phyloP scores from a whole-genome alignment of 2,329 filamentous ascomycete species.

The Neocatenulostroma microsporum region DNA sequence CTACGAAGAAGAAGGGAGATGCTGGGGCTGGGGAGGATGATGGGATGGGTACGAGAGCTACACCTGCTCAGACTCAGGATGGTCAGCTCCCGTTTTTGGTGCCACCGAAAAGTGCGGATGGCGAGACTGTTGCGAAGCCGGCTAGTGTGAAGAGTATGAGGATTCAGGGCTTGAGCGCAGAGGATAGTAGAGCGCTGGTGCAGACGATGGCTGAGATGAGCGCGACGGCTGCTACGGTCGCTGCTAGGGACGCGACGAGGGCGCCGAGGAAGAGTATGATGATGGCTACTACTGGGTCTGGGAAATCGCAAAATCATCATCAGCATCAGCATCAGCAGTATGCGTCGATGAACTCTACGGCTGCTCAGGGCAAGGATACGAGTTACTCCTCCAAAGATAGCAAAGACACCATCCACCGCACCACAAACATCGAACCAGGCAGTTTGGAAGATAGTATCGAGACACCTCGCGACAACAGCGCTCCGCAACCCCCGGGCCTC shows the following conservation, averaged over 20 bases:
- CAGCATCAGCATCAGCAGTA: too few relatives aligned
- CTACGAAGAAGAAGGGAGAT: conserved; percentile 8
- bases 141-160: conserved; percentile 25
- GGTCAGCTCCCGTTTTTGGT: conserved; percentile 77
- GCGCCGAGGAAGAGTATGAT: conserved; percentile 45
- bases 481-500: conserved; percentile 31
- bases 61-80: conserved; percentile 43
- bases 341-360: too few relatives aligned
- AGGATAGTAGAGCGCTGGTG: conserved; percentile 72
- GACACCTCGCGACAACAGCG: not conserved
- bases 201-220: conserved; percentile 90
- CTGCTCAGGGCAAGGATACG: too few relatives aligned
- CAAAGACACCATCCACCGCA: conserved; percentile 11
- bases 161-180: conserved; percentile 63
- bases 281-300: conserved; percentile 23
- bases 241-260: conserved; percentile 65
- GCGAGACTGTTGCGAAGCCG: conserved; percentile 40
- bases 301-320: conserved; percentile 9
- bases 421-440: conserved; percentile 5
- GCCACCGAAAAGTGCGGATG: conserved; percentile 56
- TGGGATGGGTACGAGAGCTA: conserved; percentile 10
- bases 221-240: conserved; percentile 80
- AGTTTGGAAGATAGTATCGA: conserved; percentile 7
- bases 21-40: conserved; percentile 16
- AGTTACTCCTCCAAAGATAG: too few relatives aligned